Evolutionary conservation across 805 yeast species (phyloP).

Genomic region (Kazachstania taianensis): DNA sequence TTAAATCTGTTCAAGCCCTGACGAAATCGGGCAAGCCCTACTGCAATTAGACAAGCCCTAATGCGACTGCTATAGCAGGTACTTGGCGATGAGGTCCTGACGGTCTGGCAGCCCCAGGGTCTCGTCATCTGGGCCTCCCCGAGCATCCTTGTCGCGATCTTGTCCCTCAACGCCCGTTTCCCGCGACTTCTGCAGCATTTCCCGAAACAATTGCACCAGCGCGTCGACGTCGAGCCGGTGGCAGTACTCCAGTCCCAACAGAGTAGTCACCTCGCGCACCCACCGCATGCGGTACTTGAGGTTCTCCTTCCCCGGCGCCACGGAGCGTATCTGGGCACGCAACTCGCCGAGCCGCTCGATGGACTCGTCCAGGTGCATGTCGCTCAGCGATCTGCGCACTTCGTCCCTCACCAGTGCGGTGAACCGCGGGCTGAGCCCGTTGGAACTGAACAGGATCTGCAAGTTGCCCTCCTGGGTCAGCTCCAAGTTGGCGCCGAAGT

Average conservation of each 20-base stretch:
- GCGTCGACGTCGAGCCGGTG: slow-evolving; percentile 16
- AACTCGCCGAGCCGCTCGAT: slow-evolving; percentile 19
- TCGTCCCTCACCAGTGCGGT: slow-evolving; percentile 25
- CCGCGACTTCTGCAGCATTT: slow-evolving; percentile 11
- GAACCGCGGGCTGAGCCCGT: slow-evolving; percentile 28
- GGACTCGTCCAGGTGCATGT: slow-evolving; percentile 16
- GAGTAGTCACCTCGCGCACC: slow-evolving; percentile 24
- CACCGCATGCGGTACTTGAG: slow-evolving; percentile 26
- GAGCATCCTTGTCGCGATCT: too few species aligned
- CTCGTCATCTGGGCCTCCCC: too few species aligned
- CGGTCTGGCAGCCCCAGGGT: too few species aligned
- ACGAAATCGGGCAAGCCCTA: too few species aligned
- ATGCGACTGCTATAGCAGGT: too few species aligned
- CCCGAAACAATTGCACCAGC: slow-evolving; percentile 12
- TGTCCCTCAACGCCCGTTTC: too few species aligned
- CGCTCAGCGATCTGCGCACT: slow-evolving; percentile 10
- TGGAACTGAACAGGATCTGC: slow-evolving; percentile 23
- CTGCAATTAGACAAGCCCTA: too few species aligned
- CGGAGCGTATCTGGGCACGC: slow-evolving; percentile 14
- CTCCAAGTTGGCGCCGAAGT: slow-evolving; percentile 26
- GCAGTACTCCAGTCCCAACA: slow-evolving; percentile 22
- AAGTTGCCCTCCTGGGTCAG: slow-evolving; percentile 7
- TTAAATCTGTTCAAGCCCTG: too few species aligned
- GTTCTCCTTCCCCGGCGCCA: slow-evolving; percentile 9
- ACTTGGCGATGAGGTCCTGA: too few species aligned